phyloP scores from a whole-genome alignment of 1,284 basidiomycete species.

The Trametes polyzona region DNA sequence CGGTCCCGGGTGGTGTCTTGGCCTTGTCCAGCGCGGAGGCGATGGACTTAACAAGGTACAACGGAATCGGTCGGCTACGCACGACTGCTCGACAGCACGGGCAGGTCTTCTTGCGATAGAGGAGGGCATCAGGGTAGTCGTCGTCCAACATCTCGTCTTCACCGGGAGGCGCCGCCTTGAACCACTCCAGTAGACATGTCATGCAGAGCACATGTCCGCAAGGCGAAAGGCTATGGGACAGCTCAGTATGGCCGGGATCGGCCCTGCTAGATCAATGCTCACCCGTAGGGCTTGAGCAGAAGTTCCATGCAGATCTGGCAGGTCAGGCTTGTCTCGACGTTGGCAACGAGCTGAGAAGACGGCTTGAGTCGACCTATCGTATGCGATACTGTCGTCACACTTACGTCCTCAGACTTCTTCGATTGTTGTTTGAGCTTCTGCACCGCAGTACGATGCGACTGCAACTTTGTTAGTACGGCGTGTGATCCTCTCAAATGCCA shows the following conservation, averaged over 20 bases:
- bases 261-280: constrained; percentile 28
- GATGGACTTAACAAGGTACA: constrained; percentile 69
- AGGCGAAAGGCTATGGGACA: constrained; percentile 56
- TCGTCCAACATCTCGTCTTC: constrained; percentile 60
- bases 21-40: constrained; percentile 50
- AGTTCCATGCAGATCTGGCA: constrained; percentile 80
- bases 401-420: constrained; percentile 60
- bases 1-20: constrained; percentile 35
- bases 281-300: constrained; percentile 66
- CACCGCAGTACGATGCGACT: constrained; percentile 55
- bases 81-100: constrained; percentile 68
- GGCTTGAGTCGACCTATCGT: background rate
- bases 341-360: constrained; percentile 49
- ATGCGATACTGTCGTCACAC: constrained; percentile 14
- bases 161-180: constrained; percentile 61
- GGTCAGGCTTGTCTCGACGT: constrained; percentile 60
- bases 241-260: background rate
- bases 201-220: constrained; percentile 76
- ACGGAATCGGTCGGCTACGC: constrained; percentile 60
- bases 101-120: constrained; percentile 67
- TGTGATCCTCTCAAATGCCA: constrained; percentile 2
- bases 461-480: background rate
- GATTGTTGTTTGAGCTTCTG: constrained; percentile 49
- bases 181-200: constrained; percentile 74
- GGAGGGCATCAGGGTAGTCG: constrained; percentile 51